Evolutionary conservation across 768 basidiomycete species (phyloP).

Genomic region (Galerina sulciceps): DNA sequence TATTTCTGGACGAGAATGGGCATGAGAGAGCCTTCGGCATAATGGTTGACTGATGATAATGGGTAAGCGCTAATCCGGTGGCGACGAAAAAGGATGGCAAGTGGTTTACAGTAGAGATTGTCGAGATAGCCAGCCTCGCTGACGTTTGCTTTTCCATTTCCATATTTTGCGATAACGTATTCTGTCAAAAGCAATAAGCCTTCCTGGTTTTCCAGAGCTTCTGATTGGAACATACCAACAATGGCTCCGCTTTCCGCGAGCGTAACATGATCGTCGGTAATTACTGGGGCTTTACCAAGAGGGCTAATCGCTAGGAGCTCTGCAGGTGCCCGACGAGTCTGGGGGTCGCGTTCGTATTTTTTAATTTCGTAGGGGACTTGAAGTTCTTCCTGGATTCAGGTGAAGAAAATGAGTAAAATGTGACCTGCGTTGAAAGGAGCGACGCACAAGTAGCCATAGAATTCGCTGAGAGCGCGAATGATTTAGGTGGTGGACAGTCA

Average conservation of each 20-base stretch:
- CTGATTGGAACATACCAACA: conserved; percentile 29
- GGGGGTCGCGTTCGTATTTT: conserved; percentile 36
- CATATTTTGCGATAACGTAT: conserved; percentile 45
- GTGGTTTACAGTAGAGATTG: conserved; percentile 38
- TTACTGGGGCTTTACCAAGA: conserved; percentile 50
- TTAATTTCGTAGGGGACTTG: conserved; percentile 46
- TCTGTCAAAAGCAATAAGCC: conserved; percentile 25
- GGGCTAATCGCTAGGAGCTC: conserved; percentile 42
- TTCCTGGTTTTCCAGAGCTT: neutral
- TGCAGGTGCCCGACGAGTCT: conserved; percentile 33
- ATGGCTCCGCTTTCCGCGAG: conserved; percentile 46
- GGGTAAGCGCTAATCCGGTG: neutral
- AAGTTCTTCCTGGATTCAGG: conserved; percentile 54
- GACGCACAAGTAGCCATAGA: conserved; percentile 47
- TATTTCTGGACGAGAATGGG: conserved; percentile 40
- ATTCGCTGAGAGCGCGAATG: conserved; percentile 54
- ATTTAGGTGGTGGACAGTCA: conserved; percentile 47
- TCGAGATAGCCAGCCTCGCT: conserved; percentile 31
- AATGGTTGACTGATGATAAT: conserved; percentile 35
- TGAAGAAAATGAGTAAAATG: neutral
- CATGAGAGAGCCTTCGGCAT: conserved; percentile 45
- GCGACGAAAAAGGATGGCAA: neutral
- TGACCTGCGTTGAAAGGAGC: neutral
- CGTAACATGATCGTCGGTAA: conserved; percentile 47
- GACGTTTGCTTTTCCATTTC: conserved; percentile 31